A percentile compares a stretch with the other conserved stretches of the same genome.
Evolutionary conservation across 1,139 yeast genomes (phyloP).

Genomic region (Hemisphaericaspora xylofermentans): DNA sequence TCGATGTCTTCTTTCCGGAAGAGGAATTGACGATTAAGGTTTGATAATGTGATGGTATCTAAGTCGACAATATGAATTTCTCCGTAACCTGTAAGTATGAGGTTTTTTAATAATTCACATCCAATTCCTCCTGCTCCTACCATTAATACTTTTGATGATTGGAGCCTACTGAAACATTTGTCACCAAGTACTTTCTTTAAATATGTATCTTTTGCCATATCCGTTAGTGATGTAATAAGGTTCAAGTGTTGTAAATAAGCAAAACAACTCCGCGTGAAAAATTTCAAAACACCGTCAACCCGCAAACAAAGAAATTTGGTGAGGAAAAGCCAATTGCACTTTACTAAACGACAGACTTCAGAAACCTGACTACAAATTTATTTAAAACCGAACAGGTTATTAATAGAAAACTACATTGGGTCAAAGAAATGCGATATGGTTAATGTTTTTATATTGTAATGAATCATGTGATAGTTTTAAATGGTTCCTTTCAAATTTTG

Average conservation of each 20-base stretch:
- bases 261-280: not conserved
- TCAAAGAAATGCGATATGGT: no score
- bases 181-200: conserved; percentile 46
- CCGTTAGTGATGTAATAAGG: no score
- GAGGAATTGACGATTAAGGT: conserved; percentile 88
- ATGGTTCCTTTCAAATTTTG: no score
- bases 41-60: conserved; percentile 90
- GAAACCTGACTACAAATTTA: no score
- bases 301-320: conserved; percentile 1
- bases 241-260: not conserved
- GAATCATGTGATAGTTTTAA: no score
- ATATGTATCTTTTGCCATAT: conserved; percentile 44
- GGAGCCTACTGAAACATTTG: conserved; percentile 30
- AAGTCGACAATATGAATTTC: conserved; percentile 90
- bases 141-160: conserved; percentile 63
- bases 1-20: conserved; percentile 86
- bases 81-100: conserved; percentile 80
- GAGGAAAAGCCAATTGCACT: no score
- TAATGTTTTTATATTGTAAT: no score
- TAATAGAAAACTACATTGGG: no score
- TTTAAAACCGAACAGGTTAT: no score
- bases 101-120: conserved; percentile 86
- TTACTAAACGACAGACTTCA: no score
- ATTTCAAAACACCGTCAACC: no score
- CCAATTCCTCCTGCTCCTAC: conserved; percentile 99